Base-by-base conservation (phyloP, 306 rosid species). In the Cyamopsis tetragonoloba region DNA sequence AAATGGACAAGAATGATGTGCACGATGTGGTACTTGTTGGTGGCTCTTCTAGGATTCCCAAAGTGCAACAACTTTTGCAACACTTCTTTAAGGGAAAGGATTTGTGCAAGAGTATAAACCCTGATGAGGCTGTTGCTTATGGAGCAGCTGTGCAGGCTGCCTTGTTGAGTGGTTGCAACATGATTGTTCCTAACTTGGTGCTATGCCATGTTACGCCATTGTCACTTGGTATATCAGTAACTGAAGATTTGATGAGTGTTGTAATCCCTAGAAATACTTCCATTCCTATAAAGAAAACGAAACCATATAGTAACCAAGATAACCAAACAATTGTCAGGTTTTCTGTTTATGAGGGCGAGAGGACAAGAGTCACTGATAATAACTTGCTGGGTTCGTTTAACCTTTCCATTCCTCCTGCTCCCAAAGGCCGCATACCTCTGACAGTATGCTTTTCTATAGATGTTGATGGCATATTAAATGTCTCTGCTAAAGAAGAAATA, bases 81-180 rank as follows among this genome's bases (percentile, higher is more conserved):
- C 73, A 81, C 12, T 81, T 81, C 54, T 79, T 83, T 19, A 62
- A 73, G 0, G 86, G 88, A 3, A 83, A 81, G 66, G 83, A 81
- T 28, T 70, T 81, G 1, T 86, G 84, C 78, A 83, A 68, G 72
- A 77, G 76, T 9, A 79, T 83, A 6, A 86, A 86, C 50, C 91
- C 87, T 1, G 88, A 86, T 37, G 85, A 82, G 62, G 87, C 84
- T 19, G 85, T 85, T 15, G 90, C 90, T 7, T 82, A 79, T 18
- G 85, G 90, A 37, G 85, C 87, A 17, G 81, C 90, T 2, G 85
- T 82, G 0, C 89, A 82, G 37, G 87, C 83, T 23, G 87, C 90
- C n/a, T 67, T 80, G 31, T 51, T 85, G 53, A 82, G 72, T 18
- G 72, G 80, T 42, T 83, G 79, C 0, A 63, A 57, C 3, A 80